These are phyloP conservation scores for Aegilops speltoides DNA, from an alignment of 176 grass and related monocot species.

Conservation along the genomic window DNA sequence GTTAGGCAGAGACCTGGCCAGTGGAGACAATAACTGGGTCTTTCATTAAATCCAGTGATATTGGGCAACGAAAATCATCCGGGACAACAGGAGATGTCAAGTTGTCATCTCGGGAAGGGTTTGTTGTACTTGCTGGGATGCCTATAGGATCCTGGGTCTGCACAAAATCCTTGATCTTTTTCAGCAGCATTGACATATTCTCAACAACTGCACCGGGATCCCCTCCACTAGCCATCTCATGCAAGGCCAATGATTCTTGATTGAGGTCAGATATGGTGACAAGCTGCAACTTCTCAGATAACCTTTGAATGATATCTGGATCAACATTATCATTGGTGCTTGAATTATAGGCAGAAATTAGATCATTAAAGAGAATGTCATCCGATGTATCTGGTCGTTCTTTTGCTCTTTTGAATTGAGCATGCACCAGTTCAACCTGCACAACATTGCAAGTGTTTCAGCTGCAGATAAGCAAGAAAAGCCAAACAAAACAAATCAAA, in stretches of 20 bases:
- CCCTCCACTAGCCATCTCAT: slow-evolving; percentile 64
- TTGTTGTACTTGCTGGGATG: slow-evolving; percentile 15
- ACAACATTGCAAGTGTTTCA: slow-evolving; percentile 34
- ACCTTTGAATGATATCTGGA: slow-evolving; percentile 45
- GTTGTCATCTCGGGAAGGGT: slow-evolving; percentile 40
- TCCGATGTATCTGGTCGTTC: slow-evolving; percentile 68
- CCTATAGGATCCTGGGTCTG: slow-evolving; percentile 58
- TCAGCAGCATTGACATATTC: slow-evolving; percentile 68
- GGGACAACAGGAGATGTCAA: slow-evolving; percentile 55
- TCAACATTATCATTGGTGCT: slow-evolving; percentile 43
- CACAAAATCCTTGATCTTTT: slow-evolving; percentile 91
- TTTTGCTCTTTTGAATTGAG: slow-evolving; percentile 95
- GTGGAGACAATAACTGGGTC: slow-evolving; percentile 92
- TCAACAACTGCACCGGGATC: slow-evolving; percentile 67
- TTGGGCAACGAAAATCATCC: slow-evolving; percentile 86
- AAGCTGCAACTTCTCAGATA: slow-evolving; percentile 88
- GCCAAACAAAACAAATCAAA: background rate
- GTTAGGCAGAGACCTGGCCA: slow-evolving; percentile 62
- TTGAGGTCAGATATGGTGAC: slow-evolving; percentile 75
- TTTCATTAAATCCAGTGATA: slow-evolving; percentile 89
- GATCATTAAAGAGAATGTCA: slow-evolving; percentile 67
- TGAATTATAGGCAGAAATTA: slow-evolving; percentile 70
- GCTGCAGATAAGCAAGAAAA: slow-evolving; percentile 11
- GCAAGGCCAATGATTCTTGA: slow-evolving; percentile 80
- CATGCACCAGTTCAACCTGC: slow-evolving; percentile 85